Percentiles rank a stretch among this genome's conserved stretches.
These are phyloP conservation scores for Symbiodinium natans DNA, from an alignment of 73 alveolate species.

Conservation along the genomic window DNA sequence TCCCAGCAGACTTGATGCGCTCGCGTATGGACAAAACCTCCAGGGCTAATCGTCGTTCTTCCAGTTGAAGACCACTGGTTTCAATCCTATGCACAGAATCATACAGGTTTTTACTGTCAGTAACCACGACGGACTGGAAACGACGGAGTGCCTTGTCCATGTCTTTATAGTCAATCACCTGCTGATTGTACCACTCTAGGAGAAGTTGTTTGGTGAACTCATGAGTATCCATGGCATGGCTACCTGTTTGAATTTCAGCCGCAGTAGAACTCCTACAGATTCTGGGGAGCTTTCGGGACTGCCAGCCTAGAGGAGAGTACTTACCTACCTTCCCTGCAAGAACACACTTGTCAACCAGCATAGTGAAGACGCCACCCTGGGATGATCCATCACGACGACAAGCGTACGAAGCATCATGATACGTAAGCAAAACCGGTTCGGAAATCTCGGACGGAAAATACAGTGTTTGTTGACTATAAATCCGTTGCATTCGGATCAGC, in stretches of 20 bases:
- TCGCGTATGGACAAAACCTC: not conserved
- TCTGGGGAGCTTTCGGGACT: not conserved
- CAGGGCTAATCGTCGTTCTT: not conserved
- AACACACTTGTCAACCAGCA: not conserved
- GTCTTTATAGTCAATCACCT: too few species aligned
- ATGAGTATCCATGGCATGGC: not conserved
- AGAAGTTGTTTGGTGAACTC: not conserved
- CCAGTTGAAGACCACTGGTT: slow-evolving; percentile 6
- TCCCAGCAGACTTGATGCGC: not conserved
- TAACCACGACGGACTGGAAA: not conserved
- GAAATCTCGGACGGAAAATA: not conserved
- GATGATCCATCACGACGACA: not conserved
- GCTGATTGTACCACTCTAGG: not conserved
- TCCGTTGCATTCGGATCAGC: not conserved
- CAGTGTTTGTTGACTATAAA: not conserved
- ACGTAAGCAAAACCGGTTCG: not conserved
- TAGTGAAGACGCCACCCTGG: not conserved
- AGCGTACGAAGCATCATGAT: not conserved
- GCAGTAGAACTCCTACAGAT: not conserved
- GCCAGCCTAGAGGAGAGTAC: not conserved
- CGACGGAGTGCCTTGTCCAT: not conserved
- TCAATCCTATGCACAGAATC: not conserved
- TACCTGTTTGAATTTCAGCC: not conserved
- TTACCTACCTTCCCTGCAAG: not conserved
- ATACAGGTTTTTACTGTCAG: not conserved